phyloP scores from a whole-genome alignment of 164 flowering plant species.

The Annona cherimola region DNA sequence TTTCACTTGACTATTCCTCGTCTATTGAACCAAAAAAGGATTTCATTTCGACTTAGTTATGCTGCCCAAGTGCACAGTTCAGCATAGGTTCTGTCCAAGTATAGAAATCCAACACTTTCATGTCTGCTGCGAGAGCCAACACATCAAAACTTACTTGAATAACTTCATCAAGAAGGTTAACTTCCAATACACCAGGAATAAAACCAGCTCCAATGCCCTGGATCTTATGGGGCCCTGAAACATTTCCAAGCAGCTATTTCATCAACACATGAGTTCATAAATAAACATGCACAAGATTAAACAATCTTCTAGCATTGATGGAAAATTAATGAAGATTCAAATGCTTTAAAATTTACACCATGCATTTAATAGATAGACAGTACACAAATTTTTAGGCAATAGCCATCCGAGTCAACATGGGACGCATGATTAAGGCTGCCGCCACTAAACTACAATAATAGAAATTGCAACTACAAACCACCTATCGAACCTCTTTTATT shows the following conservation, averaged over 20 bases:
- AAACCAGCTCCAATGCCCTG: conserved; percentile 81
- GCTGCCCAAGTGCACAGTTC: neutral
- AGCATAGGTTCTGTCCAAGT: neutral
- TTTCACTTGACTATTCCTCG: too few species aligned
- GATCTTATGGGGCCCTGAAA: conserved; percentile 60
- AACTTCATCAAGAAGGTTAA: conserved; percentile 32
- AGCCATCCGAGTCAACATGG: too few species aligned
- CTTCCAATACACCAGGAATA: conserved; percentile 54
- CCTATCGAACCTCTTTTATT: too few species aligned
- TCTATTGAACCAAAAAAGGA: neutral
- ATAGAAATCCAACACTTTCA: neutral
- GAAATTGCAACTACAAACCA: too few species aligned
- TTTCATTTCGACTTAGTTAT: neutral
- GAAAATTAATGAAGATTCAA: neutral
- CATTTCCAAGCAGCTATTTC: neutral
- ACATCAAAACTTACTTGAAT: conserved; percentile 24
- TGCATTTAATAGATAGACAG: too few species aligned
- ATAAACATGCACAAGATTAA: neutral
- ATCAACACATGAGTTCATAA: neutral
- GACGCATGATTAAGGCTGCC: too few species aligned
- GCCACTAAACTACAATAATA: too few species aligned
- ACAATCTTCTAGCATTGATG: neutral
- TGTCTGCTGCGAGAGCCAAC: neutral
- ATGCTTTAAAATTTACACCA: neutral
- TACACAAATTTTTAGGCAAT: too few species aligned